Evolutionary conservation across 805 yeast species (phyloP).

Genomic region (Osmozyma mogii): DNA sequence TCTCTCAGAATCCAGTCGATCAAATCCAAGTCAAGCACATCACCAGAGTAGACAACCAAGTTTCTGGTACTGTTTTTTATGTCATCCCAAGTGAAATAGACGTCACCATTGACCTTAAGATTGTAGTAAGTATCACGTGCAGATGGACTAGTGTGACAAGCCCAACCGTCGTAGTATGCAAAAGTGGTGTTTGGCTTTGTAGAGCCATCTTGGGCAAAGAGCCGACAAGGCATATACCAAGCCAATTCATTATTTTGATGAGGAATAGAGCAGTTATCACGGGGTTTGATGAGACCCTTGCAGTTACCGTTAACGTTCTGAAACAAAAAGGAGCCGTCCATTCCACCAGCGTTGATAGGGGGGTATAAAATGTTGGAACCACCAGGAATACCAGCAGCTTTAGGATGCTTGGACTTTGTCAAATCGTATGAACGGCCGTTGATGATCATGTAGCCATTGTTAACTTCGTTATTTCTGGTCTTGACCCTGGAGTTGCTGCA

Average conservation of each 20-base stretch:
- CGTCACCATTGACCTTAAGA: slow-evolving; percentile 58
- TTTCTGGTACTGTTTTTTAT: slow-evolving; percentile 61
- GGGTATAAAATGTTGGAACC: slow-evolving; percentile 75
- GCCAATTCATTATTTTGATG: slow-evolving; percentile 55
- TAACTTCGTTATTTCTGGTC: slow-evolving; percentile 53
- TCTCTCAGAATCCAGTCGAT: slow-evolving; percentile 66
- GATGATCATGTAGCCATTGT: slow-evolving; percentile 56
- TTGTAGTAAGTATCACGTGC: slow-evolving; percentile 66
- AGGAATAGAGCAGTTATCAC: slow-evolving; percentile 65
- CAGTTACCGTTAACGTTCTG: slow-evolving; percentile 93
- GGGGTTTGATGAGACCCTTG: slow-evolving; percentile 66
- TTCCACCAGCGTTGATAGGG: slow-evolving; percentile 82
- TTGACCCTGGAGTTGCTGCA: slow-evolving; percentile 45
- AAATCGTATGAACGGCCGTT: slow-evolving; percentile 78
- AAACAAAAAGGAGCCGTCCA: slow-evolving; percentile 74
- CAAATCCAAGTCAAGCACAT: slow-evolving; percentile 74
- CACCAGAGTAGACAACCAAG: slow-evolving; percentile 82
- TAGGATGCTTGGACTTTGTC: slow-evolving; percentile 68
- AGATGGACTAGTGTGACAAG: slow-evolving; percentile 58
- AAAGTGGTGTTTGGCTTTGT: slow-evolving; percentile 54
- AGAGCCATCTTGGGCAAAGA: slow-evolving; percentile 64
- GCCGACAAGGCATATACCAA: slow-evolving; percentile 94
- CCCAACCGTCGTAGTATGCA: slow-evolving; percentile 74
- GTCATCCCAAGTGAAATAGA: slow-evolving; percentile 88
- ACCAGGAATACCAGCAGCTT: slow-evolving; percentile 65